These are phyloP conservation scores for Vaccinium vitisidaea DNA, from an alignment of 148 eudicot genomes.

Conservation along the genomic window DNA sequence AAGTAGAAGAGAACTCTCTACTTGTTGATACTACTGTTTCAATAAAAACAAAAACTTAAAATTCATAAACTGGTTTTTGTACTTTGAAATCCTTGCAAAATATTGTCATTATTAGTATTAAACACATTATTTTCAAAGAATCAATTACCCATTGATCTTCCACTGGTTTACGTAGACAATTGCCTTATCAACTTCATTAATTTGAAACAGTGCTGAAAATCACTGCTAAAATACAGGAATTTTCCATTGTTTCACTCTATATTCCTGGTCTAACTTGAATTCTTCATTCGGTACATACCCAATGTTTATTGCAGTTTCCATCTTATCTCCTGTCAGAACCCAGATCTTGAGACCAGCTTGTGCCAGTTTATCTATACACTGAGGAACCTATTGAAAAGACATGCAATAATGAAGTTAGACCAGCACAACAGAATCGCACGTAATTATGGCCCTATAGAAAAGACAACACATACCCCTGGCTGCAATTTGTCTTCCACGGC, in stretches of 20 bases:
- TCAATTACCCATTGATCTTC: no score
- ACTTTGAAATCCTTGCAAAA: background rate
- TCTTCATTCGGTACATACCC: conserved; percentile 50
- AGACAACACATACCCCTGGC: conserved; percentile 45
- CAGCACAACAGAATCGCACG: background rate
- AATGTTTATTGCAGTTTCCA: conserved; percentile 99
- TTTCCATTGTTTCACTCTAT: no score
- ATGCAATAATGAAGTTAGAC: conserved; percentile 8
- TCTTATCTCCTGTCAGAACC: conserved; percentile 99
- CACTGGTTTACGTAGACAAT: no score
- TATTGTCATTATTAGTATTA: no score
- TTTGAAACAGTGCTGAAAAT: no score
- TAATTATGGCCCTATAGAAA: conserved; percentile 6
- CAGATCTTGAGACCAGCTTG: conserved; percentile 98
- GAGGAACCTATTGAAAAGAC: conserved; percentile 69
- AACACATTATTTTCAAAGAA: no score
- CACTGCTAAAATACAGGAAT: background rate
- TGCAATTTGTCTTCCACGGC: conserved; percentile 83
- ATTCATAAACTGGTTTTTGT: background rate
- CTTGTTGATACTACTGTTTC: background rate
- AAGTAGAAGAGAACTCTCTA: background rate
- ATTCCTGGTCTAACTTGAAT: background rate
- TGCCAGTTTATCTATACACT: conserved; percentile 95
- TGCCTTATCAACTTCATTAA: no score
- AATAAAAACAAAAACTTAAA: background rate